Evolutionary conservation across 306 rosid genomes (phyloP).

Genomic region (Prinsepia uniflora): DNA sequence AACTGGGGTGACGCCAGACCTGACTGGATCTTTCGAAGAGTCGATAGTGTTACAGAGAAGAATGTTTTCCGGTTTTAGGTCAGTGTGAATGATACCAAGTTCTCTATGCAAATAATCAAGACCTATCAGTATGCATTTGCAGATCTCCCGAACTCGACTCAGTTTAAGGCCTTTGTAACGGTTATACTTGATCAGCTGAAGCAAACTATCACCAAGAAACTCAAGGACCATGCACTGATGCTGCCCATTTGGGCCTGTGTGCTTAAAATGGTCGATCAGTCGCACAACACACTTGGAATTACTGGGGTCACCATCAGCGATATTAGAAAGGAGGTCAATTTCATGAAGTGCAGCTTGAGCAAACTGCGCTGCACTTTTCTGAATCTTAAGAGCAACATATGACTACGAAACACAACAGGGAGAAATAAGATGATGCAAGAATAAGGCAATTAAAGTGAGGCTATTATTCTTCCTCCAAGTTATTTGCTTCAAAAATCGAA

Average conservation of each 20-base stretch:
- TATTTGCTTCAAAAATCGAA: neutral
- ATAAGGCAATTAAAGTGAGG: slow-evolving; percentile 1
- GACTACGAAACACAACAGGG: slow-evolving; percentile 39
- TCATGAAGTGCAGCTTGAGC: slow-evolving; percentile 93
- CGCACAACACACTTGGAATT: slow-evolving; percentile 75
- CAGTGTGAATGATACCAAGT: slow-evolving; percentile 82
- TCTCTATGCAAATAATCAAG: slow-evolving; percentile 92
- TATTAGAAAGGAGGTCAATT: slow-evolving; percentile 68
- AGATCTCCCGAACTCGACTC: slow-evolving; percentile 78
- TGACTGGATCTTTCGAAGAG: slow-evolving; percentile 73
- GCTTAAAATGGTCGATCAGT: slow-evolving; percentile 88
- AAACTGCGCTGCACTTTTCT: slow-evolving; percentile 93
- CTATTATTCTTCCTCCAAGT: neutral
- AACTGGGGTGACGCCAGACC: slow-evolving; percentile 58
- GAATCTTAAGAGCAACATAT: slow-evolving; percentile 95
- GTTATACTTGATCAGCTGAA: slow-evolving; percentile 72
- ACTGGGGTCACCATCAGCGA: slow-evolving; percentile 60
- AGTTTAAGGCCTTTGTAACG: slow-evolving; percentile 68
- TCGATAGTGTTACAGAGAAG: slow-evolving; percentile 78
- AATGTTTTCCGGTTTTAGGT: slow-evolving; percentile 92
- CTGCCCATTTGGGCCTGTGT: slow-evolving; percentile 91
- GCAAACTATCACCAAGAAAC: slow-evolving; percentile 93
- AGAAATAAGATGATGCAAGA: slow-evolving; percentile 9
- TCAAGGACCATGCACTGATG: slow-evolving; percentile 97
- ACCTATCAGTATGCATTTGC: slow-evolving; percentile 70